phyloP scores from a whole-genome alignment of 768 basidiomycete genomes.

The Termitomyces heimii region DNA sequence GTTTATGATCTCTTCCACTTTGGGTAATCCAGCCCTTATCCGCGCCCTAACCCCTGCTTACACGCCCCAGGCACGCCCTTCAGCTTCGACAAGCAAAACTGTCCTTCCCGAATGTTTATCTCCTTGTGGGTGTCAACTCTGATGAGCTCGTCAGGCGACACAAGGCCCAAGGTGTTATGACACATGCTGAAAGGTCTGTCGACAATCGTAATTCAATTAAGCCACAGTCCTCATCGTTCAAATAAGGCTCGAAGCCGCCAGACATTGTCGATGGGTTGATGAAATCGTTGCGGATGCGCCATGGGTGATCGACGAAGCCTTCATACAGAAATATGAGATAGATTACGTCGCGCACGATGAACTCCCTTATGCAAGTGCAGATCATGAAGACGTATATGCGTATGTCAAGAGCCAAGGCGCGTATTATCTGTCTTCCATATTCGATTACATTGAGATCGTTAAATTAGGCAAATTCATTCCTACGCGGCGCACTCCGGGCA shows the following conservation, averaged over 20 bases:
- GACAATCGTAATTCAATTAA: not conserved
- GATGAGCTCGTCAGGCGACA: conserved; percentile 75
- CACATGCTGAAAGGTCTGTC: conserved; percentile 55
- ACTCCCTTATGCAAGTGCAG: conserved; percentile 75
- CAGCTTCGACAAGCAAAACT: conserved; percentile 96
- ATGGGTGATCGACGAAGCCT: conserved; percentile 81
- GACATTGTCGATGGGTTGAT: conserved; percentile 97
- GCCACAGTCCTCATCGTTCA: not conserved
- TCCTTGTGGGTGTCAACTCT: conserved; percentile 90
- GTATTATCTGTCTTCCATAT: conserved; percentile 14
- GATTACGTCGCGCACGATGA: conserved; percentile 99
- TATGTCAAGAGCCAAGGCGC: conserved; percentile 72
- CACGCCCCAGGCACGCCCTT: conserved; percentile 71
- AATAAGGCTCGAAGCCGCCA: conserved; percentile 73
- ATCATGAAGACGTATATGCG: conserved; percentile 80
- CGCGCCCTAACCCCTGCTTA: not conserved
- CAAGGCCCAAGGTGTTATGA: conserved; percentile 85
- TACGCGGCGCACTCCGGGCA: conserved; percentile 88
- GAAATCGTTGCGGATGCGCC: conserved; percentile 89
- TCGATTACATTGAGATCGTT: not conserved
- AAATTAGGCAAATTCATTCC: conserved; percentile 85
- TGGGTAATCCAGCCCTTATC: conserved; percentile 48
- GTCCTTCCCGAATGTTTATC: conserved; percentile 83
- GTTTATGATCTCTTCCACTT: conserved; percentile 99
- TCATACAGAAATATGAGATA: conserved; percentile 80